Conservation (phyloP, 2,329 filamentous ascomycete genomes). For the Aspergillus melleus region DNA sequence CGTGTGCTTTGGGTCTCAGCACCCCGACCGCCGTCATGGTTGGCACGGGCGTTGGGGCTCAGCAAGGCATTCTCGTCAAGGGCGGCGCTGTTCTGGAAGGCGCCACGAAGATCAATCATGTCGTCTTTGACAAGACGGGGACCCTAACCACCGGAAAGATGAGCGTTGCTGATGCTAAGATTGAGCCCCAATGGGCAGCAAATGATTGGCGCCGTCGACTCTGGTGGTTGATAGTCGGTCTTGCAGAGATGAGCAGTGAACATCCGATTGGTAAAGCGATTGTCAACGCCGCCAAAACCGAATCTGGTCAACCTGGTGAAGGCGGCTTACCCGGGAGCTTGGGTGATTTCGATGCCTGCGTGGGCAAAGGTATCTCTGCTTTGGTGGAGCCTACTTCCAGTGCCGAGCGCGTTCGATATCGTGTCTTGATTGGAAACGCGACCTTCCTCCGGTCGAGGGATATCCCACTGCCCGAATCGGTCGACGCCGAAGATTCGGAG, state of each 20-base stretch:
- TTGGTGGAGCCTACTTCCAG: constrained; percentile 73
- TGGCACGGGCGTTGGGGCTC: constrained; percentile 92
- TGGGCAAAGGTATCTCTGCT: constrained; percentile 84
- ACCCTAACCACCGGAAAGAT: constrained; percentile 94
- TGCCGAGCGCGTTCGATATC: constrained; percentile 69
- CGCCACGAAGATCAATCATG: constrained; percentile 83
- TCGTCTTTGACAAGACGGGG: constrained; percentile 94
- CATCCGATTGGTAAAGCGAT: constrained; percentile 95
- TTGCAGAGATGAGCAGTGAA: constrained; percentile 94
- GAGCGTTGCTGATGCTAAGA: constrained; percentile 74
- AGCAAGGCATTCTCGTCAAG: constrained; percentile 97
- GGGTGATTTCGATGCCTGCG: constrained; percentile 77
- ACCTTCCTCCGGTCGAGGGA: constrained; percentile 71
- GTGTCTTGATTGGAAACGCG: constrained; percentile 80
- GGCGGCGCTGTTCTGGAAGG: constrained; percentile 89
- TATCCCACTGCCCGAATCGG: constrained; percentile 52
- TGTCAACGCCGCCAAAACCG: constrained; percentile 69
- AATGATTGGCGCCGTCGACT: constrained; percentile 68
- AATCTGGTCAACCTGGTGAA: constrained; percentile 71
- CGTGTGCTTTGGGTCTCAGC: constrained; percentile 91
- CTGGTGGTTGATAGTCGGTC: constrained; percentile 95
- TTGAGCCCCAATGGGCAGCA: constrained; percentile 68
- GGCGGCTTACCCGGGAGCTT: constrained; percentile 78
- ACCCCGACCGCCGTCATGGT: constrained; percentile 99
- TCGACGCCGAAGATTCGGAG: constrained; percentile 32